Evolutionary conservation across 768 basidiomycete genomes (phyloP).

Genomic region (Cantharellus cinnabarinus): DNA sequence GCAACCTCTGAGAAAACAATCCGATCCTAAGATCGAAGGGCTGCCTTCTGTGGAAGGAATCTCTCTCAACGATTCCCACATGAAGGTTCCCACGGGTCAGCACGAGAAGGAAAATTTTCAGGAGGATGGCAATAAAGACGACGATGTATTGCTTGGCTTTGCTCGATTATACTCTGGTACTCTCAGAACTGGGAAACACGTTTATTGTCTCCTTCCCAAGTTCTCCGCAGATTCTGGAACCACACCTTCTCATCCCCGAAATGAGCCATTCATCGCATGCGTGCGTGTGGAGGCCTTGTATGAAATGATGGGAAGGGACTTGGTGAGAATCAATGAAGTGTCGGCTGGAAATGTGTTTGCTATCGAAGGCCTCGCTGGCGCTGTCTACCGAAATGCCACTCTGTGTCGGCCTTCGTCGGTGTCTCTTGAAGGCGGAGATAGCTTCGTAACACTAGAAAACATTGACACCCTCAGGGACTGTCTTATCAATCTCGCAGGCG

Average conservation of each 20-base stretch:
- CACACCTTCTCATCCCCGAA: conserved; percentile 42
- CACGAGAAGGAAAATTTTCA: conserved; percentile 8
- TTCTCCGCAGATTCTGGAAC: conserved; percentile 35
- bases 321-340: conserved; percentile 66
- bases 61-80: conserved; percentile 1
- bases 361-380: conserved; percentile 71
- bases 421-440: conserved; percentile 10
- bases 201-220: conserved; percentile 74
- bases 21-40: conserved; percentile 18
- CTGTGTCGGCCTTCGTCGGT: conserved; percentile 44
- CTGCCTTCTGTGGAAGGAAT: conserved; percentile 5
- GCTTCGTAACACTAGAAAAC: conserved; percentile 13
- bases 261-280: conserved; percentile 37
- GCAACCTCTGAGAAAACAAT: conserved; percentile 65
- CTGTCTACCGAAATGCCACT: conserved; percentile 79
- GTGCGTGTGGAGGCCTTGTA: conserved; percentile 62
- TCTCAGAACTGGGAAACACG: conserved; percentile 35
- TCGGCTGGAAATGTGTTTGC: conserved; percentile 91
- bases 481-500: conserved; percentile 63
- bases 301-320: conserved; percentile 93
- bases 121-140: conserved; percentile 13
- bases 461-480: conserved; percentile 22
- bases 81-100: not conserved
- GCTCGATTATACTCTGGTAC: conserved; percentile 85
- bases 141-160: conserved; percentile 74